Evolutionary conservation across 257 asterid genomes (phyloP).

Genomic region (Petrea volubilis): DNA sequence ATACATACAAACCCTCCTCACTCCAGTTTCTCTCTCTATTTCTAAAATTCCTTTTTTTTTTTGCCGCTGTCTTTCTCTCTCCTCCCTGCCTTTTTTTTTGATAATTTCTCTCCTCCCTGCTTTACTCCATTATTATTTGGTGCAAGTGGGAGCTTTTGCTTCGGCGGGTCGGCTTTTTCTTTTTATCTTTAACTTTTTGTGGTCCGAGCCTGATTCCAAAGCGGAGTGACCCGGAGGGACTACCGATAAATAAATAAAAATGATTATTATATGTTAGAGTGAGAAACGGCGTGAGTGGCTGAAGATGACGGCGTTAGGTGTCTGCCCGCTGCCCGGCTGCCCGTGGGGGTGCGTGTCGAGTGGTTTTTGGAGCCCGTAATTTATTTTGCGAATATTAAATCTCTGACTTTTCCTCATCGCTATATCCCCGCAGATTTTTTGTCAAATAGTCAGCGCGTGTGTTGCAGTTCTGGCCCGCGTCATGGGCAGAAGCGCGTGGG

Average conservation of each 20-base stretch:
- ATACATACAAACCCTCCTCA: conserved; percentile 19
- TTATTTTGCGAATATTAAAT: neutral
- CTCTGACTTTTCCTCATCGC: neutral
- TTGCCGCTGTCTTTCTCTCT: conserved; percentile 49
- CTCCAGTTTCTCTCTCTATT: conserved; percentile 35
- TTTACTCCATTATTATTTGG: conserved; percentile 59
- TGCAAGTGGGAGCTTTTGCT: conserved; percentile 19
- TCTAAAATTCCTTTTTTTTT: neutral
- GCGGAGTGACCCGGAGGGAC: conserved; percentile 39
- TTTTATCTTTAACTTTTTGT: conserved; percentile 22
- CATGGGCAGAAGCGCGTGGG: conserved; percentile 17
- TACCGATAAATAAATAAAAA: conserved; percentile 16
- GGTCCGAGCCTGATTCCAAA: conserved; percentile 50
- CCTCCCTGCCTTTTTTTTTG: too few species aligned
- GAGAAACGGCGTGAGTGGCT: conserved; percentile 43
- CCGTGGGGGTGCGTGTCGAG: neutral
- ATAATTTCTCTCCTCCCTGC: conserved; percentile 77
- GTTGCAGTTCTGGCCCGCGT: neutral
- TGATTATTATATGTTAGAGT: conserved; percentile 5
- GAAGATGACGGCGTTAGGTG: conserved; percentile 45
- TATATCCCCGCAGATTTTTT: conserved; percentile 26
- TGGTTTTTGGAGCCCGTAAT: conserved; percentile 26
- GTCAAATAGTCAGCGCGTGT: conserved; percentile 40
- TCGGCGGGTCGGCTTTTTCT: conserved; percentile 41
- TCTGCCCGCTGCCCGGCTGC: conserved; percentile 37